Evolutionary conservation across 345 rosid species (phyloP).

Genomic region (Eucalyptus sp.): DNA sequence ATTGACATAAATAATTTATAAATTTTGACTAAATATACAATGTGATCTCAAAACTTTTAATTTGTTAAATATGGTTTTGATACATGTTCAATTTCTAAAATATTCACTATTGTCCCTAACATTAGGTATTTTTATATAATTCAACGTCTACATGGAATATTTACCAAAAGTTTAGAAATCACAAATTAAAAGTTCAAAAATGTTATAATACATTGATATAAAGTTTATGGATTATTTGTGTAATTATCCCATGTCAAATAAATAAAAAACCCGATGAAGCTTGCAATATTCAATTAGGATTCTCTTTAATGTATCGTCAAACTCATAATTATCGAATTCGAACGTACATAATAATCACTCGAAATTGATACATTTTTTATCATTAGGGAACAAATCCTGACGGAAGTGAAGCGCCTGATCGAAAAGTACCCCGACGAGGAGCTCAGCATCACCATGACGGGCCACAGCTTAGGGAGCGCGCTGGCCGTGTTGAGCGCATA

Average conservation of each 20-base stretch:
- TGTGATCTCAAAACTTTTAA: fast-evolving
- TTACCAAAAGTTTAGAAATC: too few species aligned
- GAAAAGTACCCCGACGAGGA: slow-evolving; percentile 36
- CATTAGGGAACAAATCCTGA: slow-evolving; percentile 31
- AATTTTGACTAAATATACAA: too few species aligned
- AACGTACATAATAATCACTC: neutral
- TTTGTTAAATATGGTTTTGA: fast-evolving
- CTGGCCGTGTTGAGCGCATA: slow-evolving; percentile 67
- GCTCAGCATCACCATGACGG: slow-evolving; percentile 64
- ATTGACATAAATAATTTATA: fast-evolving
- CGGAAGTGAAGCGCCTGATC: slow-evolving; percentile 43
- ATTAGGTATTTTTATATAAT: too few species aligned
- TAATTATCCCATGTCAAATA: neutral
- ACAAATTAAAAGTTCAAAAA: too few species aligned
- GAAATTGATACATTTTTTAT: neutral
- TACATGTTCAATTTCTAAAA: too few species aligned
- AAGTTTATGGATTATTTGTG: too few species aligned
- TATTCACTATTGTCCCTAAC: fast-evolving
- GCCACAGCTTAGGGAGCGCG: slow-evolving; percentile 83
- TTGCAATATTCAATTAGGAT: neutral
- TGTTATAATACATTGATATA: too few species aligned
- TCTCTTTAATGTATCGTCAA: neutral
- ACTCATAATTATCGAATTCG: neutral
- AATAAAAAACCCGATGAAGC: neutral
- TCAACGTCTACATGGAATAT: too few species aligned